phyloP scores from a whole-genome alignment of 1,284 basidiomycete species.

The Naganishia sp. region DNA sequence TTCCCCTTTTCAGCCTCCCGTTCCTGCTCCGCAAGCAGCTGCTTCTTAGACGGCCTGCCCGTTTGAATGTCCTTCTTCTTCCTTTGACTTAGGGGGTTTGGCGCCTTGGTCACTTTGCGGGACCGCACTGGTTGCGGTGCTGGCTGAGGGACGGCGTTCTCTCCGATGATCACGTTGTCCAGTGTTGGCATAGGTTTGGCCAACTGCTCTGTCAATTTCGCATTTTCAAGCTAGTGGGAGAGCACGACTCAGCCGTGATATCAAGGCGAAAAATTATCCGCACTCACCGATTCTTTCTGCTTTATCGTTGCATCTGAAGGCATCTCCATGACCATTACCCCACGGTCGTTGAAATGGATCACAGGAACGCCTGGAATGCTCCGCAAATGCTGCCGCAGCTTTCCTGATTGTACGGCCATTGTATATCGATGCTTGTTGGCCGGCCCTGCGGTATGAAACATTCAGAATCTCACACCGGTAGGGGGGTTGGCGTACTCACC shows the following conservation, averaged over 20 bases:
- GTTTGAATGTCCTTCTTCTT: conserved; percentile 65
- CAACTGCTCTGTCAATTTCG: conserved; percentile 42
- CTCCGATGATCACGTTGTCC: conserved; percentile 61
- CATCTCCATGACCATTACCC: conserved; percentile 86
- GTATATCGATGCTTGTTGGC: conserved; percentile 88
- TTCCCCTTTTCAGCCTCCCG: conserved; percentile 14
- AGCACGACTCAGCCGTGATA: conserved; percentile 6
- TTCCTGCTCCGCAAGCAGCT: conserved; percentile 30
- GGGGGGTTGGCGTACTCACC: conserved; percentile 59
- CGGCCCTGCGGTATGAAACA: conserved; percentile 53
- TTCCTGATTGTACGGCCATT: conserved; percentile 73
- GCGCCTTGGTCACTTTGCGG: conserved; percentile 74
- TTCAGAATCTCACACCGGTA: not conserved
- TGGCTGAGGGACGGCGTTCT: conserved; percentile 57
- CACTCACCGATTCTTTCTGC: conserved; percentile 65
- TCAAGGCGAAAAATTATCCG: not conserved
- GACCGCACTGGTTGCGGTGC: conserved; percentile 55
- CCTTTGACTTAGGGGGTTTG: conserved; percentile 90
- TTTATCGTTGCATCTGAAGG: conserved; percentile 73
- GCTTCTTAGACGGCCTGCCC: conserved; percentile 31
- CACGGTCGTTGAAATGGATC: conserved; percentile 78
- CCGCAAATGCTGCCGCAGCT: conserved; percentile 67
- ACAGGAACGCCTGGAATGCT: conserved; percentile 77
- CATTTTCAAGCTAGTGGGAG: conserved; percentile 37
- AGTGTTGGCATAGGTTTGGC: conserved; percentile 41